Evolutionary conservation across 495 filamentous ascomycete species (phyloP).

Genomic region (Talaromyces thailandensis): DNA sequence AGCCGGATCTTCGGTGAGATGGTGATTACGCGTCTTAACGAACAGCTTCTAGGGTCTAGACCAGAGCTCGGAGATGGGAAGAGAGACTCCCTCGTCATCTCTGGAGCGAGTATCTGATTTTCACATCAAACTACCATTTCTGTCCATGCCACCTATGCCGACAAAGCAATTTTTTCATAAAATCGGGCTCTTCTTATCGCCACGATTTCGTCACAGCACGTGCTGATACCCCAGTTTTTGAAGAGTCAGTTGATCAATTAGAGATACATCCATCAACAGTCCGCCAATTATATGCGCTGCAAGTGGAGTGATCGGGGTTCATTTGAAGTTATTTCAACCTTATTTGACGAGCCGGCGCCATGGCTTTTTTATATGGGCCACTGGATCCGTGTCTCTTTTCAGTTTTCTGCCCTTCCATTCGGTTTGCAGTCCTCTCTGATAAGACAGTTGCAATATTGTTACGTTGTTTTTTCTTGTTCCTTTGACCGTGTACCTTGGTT

Average conservation of each 20-base stretch:
- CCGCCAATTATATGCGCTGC: neutral
- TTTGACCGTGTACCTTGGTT: neutral
- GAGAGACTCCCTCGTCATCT: neutral
- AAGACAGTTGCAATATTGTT: neutral
- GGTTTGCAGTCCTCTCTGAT: neutral
- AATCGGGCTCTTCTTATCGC: neutral
- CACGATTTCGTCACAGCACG: neutral
- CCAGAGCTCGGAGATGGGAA: neutral
- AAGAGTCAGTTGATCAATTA: neutral
- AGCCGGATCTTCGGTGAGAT: neutral
- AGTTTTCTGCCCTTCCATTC: neutral
- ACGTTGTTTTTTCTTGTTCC: neutral
- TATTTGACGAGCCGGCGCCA: neutral
- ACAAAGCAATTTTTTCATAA: neutral
- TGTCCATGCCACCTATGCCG: neutral
- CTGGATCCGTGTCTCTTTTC: neutral
- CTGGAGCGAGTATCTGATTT: neutral
- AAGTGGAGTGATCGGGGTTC: neutral
- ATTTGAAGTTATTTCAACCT: neutral
- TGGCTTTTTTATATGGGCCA: neutral
- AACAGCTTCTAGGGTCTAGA: neutral
- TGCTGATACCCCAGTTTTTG: constrained; percentile 3
- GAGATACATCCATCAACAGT: neutral
- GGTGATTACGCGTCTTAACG: neutral
- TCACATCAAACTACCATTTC: neutral